These are phyloP conservation scores for Orbilia quercus DNA, from an alignment of 2,329 filamentous ascomycete genomes.

Conservation along the genomic window DNA sequence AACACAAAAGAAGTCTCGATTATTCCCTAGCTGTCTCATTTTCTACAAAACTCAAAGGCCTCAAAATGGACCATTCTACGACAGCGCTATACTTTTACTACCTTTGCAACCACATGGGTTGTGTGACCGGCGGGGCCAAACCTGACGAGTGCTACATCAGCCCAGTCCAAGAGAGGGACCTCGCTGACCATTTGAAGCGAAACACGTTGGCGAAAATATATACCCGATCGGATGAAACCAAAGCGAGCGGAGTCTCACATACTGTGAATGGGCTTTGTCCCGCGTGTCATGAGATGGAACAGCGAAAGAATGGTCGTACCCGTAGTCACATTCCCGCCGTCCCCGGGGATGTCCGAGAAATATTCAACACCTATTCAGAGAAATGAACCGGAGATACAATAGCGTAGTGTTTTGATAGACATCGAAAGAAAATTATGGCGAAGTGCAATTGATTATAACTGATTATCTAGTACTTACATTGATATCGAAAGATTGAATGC, in stretches of 20 bases:
- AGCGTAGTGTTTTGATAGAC: too few species aligned
- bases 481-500: too few species aligned
- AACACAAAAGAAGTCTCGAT: too few species aligned
- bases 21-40: too few species aligned
- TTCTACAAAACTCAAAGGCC: not conserved
- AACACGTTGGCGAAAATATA: slow-evolving; percentile 43
- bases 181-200: slow-evolving; percentile 23
- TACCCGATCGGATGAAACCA: slow-evolving; percentile 6
- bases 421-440: too few species aligned
- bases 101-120: slow-evolving; percentile 37
- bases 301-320: slow-evolving; percentile 6
- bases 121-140: slow-evolving; percentile 12
- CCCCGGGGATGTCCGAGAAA: slow-evolving; percentile 10
- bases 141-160: slow-evolving; percentile 29
- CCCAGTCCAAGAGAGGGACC: slow-evolving; percentile 21
- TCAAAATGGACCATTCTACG: not conserved
- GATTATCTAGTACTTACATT: too few species aligned
- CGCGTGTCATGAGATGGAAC: slow-evolving; percentile 24
- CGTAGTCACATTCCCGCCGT: slow-evolving; percentile 20
- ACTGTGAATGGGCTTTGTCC: slow-evolving; percentile 29
- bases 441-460: too few species aligned
- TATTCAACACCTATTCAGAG: not conserved
- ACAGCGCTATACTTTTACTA: slow-evolving; percentile 46
- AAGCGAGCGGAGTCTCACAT: slow-evolving; percentile 12
- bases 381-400: not conserved